A percentile compares a stretch with the other conserved stretches of the same genome.
Conservation (phyloP, 441 rosid species). For the Bruguiera hainesii region DNA sequence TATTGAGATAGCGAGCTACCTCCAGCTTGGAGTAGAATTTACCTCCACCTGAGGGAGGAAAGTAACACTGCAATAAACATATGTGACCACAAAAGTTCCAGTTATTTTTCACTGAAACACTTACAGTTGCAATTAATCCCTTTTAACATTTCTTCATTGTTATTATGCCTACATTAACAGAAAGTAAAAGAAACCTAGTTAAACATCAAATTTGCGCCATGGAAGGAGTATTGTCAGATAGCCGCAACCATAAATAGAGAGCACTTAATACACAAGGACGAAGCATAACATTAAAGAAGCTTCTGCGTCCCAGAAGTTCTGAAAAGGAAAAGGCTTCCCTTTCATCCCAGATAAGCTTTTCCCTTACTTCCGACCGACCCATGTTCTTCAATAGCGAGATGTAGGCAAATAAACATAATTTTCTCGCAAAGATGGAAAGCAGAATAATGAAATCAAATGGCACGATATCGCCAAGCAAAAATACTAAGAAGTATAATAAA, state of each 20-base stretch:
- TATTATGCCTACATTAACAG: not conserved
- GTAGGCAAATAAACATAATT: too few species aligned
- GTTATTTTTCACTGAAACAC: conserved; percentile 7
- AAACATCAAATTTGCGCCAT: too few species aligned
- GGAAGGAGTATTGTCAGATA: too few species aligned
- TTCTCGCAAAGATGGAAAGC: too few species aligned
- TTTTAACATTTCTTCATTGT: not conserved
- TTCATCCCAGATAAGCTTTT: not conserved
- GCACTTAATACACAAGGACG: conserved; percentile 1
- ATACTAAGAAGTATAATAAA: too few species aligned
- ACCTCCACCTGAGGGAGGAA: conserved; percentile 39
- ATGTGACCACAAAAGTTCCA: conserved; percentile 12
- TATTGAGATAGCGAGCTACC: conserved; percentile 37
- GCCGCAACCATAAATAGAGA: not conserved
- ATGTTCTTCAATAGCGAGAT: too few species aligned
- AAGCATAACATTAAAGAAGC: conserved; percentile 4
- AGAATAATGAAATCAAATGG: too few species aligned
- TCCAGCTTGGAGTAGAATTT: conserved; percentile 42
- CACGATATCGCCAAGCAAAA: too few species aligned
- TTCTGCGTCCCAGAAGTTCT: not conserved
- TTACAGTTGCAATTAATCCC: not conserved
- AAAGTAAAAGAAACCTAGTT: too few species aligned
- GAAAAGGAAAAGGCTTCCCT: not conserved
- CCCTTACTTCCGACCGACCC: not conserved
- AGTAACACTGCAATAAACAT: conserved; percentile 46